Evolutionary conservation across 1,284 basidiomycete species (phyloP), one percentile per base, ranked within the genome.

Genomic region (Tylopilus orsonianus): DNA sequence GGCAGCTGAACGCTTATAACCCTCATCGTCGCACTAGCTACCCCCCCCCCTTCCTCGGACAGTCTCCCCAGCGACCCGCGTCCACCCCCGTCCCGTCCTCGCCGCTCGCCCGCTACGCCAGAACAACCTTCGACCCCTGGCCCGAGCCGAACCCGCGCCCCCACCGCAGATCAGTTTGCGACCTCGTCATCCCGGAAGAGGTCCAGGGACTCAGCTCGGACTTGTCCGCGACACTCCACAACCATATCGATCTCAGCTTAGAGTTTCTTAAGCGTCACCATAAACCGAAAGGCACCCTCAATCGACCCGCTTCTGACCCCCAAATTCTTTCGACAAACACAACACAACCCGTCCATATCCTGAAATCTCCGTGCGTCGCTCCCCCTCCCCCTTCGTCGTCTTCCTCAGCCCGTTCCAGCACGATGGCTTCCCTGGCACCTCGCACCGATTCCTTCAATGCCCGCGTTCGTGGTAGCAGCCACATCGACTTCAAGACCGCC

Each of bases 401-500:
- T 30, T 53, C 22, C 51, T 50, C 45, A 64, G 36, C 19, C 2
- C 10, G 37, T 34, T 5, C 50, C 49, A 62, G 61, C 60, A 75
- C 70, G 55, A 82, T 82, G 81, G 67, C 75, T 54, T 78, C 75
- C 40, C 74, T 85, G 42, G 74, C 81, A 68, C 82, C 83, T 50
- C 75, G 78, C 56, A 70, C 69, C 62, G 81, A 85, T 54, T 76
- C 80, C 53, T 74, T 83, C 77, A 81, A 76, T 58, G 74, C 80
- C 66, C 80, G 85, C 58, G 77, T 78, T 50, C 78, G 85, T 54
- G 83, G 87, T 56, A 77, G 78, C 52, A 79, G 78, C 60, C 82
- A 88, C 69, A 81, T 87, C 73, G 82, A 97, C 77, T 97, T 97
- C 85, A 96, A 97, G 80, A 96, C 93, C 34, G 96, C 96, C 57